Conservation (phyloP, 345 rosid species). For the Nephelium lappaceum region DNA sequence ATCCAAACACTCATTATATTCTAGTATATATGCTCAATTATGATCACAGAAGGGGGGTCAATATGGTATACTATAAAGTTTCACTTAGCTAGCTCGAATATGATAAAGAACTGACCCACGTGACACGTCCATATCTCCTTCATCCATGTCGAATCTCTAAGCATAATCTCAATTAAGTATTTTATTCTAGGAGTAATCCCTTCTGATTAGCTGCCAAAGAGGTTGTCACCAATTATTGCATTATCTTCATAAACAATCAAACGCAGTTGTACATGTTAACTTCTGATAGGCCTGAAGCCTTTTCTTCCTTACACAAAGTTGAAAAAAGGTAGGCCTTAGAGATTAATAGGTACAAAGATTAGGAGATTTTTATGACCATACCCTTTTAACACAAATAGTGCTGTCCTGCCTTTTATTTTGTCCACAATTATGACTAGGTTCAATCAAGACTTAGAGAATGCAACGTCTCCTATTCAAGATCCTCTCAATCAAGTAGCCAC, state of each 20-base stretch:
- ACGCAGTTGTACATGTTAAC: no score
- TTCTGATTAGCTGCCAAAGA: not conserved
- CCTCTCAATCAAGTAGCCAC: not conserved
- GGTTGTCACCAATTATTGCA: not conserved
- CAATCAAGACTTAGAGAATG: not conserved
- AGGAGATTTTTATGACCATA: not conserved
- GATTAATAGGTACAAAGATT: not conserved
- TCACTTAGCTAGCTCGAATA: not conserved
- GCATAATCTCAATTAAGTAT: not conserved
- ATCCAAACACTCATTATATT: no score
- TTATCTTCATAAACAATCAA: no score
- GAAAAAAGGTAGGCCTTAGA: not conserved
- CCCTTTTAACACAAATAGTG: not conserved
- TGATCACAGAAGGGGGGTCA: not conserved
- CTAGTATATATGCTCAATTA: no score
- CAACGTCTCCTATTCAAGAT: not conserved
- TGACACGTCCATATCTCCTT: not conserved
- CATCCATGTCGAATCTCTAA: not conserved
- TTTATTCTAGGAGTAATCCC: not conserved
- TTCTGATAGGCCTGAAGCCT: not conserved
- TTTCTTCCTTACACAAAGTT: not conserved
- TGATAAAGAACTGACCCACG: not conserved
- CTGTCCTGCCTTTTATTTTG: not conserved
- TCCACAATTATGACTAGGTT: slow-evolving; percentile 26
- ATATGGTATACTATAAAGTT: not conserved